Evolutionary conservation across 2,329 filamentous ascomycete genomes (phyloP).

Genomic region (Alternaria ethzedia): DNA sequence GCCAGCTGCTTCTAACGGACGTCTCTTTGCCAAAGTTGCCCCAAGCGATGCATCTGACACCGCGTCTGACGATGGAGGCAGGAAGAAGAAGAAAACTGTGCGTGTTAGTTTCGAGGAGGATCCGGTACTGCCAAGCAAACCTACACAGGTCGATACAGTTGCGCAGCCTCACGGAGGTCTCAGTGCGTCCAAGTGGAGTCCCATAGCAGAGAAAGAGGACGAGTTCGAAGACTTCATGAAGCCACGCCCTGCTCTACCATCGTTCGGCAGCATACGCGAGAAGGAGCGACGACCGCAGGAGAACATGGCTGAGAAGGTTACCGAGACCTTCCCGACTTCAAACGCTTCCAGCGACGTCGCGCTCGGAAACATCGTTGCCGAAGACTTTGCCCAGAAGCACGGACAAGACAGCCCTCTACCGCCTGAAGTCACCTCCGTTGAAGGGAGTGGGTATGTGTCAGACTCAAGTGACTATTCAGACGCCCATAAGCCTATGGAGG

Average conservation of each 20-base stretch:
- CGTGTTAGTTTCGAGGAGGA: slow-evolving; percentile 82
- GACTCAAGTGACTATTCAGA: slow-evolving; percentile 54
- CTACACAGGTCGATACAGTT: slow-evolving; percentile 31
- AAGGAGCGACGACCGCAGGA: slow-evolving; percentile 60
- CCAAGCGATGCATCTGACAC: slow-evolving; percentile 64
- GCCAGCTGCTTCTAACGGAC: slow-evolving; percentile 59
- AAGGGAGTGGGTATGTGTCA: slow-evolving; percentile 69
- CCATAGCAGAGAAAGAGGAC: slow-evolving; percentile 57
- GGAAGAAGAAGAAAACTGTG: slow-evolving; percentile 62
- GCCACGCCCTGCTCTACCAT: slow-evolving; percentile 75
- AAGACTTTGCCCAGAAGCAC: slow-evolving; percentile 59
- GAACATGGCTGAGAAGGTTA: slow-evolving; percentile 60
- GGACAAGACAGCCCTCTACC: slow-evolving; percentile 66
- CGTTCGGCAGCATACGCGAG: slow-evolving; percentile 75
- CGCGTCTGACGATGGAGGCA: slow-evolving; percentile 53
- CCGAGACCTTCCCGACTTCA: slow-evolving; percentile 52
- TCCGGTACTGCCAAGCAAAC: slow-evolving; percentile 62
- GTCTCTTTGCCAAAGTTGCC: slow-evolving; percentile 51
- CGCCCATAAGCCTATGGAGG: slow-evolving; percentile 16
- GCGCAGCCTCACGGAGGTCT: slow-evolving; percentile 29
- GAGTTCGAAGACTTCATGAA: slow-evolving; percentile 72
- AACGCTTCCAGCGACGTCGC: slow-evolving; percentile 66
- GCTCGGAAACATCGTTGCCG: slow-evolving; percentile 62
- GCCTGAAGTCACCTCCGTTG: slow-evolving; percentile 72
- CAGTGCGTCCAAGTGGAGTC: slow-evolving; percentile 54